phyloP scores from a whole-genome alignment of 192 early-diverging fungal species.

The Chytriomyces sp. region DNA sequence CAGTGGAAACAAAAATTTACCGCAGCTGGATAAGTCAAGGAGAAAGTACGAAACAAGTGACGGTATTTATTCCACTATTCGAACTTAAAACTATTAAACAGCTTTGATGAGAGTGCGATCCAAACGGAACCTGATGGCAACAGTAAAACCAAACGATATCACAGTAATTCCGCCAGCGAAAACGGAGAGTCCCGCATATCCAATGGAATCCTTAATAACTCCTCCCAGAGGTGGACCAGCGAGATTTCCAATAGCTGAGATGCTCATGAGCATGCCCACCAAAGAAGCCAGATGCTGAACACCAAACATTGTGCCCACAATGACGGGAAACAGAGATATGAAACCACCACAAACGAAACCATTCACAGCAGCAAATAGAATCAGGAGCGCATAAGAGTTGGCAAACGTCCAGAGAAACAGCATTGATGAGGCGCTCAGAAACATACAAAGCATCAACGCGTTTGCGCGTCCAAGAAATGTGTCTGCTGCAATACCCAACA shows the following conservation, averaged over 20 bases:
- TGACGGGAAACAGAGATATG: conserved; percentile 46
- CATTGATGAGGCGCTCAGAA: conserved; percentile 22
- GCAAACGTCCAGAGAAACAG: conserved; percentile 58
- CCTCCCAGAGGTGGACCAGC: conserved; percentile 12
- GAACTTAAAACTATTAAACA: too few relatives aligned
- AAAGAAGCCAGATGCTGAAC: not conserved
- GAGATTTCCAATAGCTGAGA: conserved; percentile 16
- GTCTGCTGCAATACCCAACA: conserved; percentile 68
- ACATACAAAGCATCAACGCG: conserved; percentile 52
- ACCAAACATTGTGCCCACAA: conserved; percentile 23
- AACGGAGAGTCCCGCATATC: not conserved
- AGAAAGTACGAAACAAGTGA: too few relatives aligned
- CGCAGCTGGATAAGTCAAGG: too few relatives aligned
- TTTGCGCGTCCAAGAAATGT: conserved; percentile 61
- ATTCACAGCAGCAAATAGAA: conserved; percentile 44
- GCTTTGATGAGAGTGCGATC: too few relatives aligned
- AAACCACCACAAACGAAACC: conserved; percentile 52
- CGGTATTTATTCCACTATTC: too few relatives aligned
- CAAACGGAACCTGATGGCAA: not conserved
- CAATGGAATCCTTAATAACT: not conserved
- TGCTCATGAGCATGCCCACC: conserved; percentile 18
- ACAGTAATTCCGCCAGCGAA: conserved; percentile 1
- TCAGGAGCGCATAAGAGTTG: conserved; percentile 29
- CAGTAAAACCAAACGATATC: not conserved
- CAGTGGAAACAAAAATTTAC: too few relatives aligned